Evolutionary conservation across 495 filamentous ascomycete genomes (phyloP), one percentile per base, ranked within the genome.

Genomic region (Penicillium samsonianum): DNA sequence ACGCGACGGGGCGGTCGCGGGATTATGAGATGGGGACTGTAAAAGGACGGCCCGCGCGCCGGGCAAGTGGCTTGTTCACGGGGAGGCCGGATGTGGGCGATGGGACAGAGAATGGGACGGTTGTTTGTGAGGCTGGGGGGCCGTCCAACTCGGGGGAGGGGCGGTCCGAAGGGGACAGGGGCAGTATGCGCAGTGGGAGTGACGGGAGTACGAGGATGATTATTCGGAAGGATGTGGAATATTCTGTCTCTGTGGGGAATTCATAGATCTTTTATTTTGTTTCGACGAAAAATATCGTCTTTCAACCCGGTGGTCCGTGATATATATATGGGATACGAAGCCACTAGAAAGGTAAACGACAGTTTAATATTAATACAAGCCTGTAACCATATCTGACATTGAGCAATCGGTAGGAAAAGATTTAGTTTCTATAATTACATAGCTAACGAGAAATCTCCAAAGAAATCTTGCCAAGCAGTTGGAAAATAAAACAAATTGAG

Each of bases 401-500:
- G 6, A 41, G 22, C 20, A 59, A 12, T 16, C 55, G 11, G 3
- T 3, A 33, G 11, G 11, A 4, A 12, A 33, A 31, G 3, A 31
- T 31, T 11, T 10, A 31, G 3, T 33, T 12, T 33, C 10, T 33
- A 33, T 3, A 7, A 28, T 28, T 55, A 68, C 63, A 70, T 63
- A 17, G 68, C 64, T 57, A 73, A 57, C 28, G 72, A 75, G 49
- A 74, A 74, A 51, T 76, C 73, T 0, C 72, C 73, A 61, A 76
- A 75, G 58, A 73, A 74, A 57, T 75, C 73, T 61, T 75, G 73
- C 73, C 72, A 73, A 20, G 70, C 71, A 26, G 67, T 73, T n/a
- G 79, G 78, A 19, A 81, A 78, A 63, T 79, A 80, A 44, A 78
- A 78, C 31, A 83, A 61, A 61, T 78, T 79, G 42, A 83, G 48